Base-by-base conservation (phyloP, 306 rosid genomes). In the Geum urbanum region DNA sequence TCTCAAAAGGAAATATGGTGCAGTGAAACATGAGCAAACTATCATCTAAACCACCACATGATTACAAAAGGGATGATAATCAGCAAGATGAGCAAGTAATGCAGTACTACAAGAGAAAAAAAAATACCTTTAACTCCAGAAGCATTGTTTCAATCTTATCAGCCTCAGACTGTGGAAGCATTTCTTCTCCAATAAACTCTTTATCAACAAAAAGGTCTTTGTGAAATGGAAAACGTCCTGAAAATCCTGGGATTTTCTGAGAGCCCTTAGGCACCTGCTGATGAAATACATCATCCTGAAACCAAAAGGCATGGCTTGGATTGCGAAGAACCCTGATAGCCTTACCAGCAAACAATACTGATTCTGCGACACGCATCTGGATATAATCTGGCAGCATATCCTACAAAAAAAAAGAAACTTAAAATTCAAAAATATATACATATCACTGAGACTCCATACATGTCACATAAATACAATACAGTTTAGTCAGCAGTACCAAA, bases 91-190 rank as follows among this genome's bases (percentile, higher is more conserved):
- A 52, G 16, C 8, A 63, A 63, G 55, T 35, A 63, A 69, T 52
- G 18, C 18, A 44, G 74, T 52, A 49, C 35, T 22, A n/a, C 8
- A 14, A 14, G 35, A 59, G 7, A 37, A 35, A 59, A 71, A 51
- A 19, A 51, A 13, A 78, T 75, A 94, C 99, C 99, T 89, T 91
- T 60, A 95, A 88, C 68, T 83, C 90, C 52, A 81, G 72, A 71
- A 95, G 97, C 99, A 87, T 87, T 65, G 90, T 84, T 84, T 95
- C 96, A 77, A 95, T 95, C 78, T 91, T 91, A 80, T 91, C 99
- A 9, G 95, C 96, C 86, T 95, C 96, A 77, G 89, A 72, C 77
- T 89, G 97, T 48, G 96, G 96, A 89, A 91, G 89, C 81, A 95
- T 77, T 74, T 90, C 92, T 80, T 95, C 95, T 80, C 84, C 88